These are phyloP conservation scores for Bolboschoenoplectus hybrid DNA, from an alignment of 202 grass and related monocot genomes.

Conservation along the genomic window DNA sequence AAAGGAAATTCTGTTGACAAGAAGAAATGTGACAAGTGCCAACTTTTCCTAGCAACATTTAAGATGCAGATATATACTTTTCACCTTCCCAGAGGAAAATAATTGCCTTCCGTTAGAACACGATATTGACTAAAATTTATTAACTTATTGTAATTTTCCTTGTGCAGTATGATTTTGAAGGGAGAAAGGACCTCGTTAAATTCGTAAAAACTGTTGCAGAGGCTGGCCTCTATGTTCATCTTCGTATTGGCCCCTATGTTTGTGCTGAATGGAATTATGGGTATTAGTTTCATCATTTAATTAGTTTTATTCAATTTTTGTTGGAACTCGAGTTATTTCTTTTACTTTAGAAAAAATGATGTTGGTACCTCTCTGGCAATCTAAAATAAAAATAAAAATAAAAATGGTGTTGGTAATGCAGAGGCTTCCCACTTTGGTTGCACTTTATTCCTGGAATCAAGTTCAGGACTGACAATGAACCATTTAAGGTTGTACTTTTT, in stretches of 20 bases:
- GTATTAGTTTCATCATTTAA: conserved; percentile 36
- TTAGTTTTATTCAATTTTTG: conserved; percentile 5
- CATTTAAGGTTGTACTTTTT: conserved; percentile 66
- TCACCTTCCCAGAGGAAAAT: conserved; percentile 37
- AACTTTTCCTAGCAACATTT: background rate
- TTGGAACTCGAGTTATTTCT: conserved; percentile 9
- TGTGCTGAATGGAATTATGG: conserved; percentile 99
- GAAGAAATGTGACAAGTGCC: conserved; percentile 1
- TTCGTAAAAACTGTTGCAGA: conserved; percentile 84
- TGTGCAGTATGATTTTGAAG: conserved; percentile 95
- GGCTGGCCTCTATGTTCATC: conserved; percentile 93
- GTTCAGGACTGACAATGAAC: conserved; percentile 91
- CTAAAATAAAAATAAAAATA: background rate
- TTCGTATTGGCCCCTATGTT: conserved; percentile 93
- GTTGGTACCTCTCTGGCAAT: background rate
- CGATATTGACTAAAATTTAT: background rate
- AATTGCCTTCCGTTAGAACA: conserved; percentile 35
- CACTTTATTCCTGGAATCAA: conserved; percentile 98
- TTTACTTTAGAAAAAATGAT: background rate
- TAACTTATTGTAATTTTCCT: background rate
- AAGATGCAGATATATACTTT: background rate
- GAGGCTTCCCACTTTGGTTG: conserved; percentile 96
- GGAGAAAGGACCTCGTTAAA: conserved; percentile 86
- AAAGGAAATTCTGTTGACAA: background rate
- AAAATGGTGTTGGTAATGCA: conserved; percentile 43